These are phyloP conservation scores for Aphanocladium album DNA, from an alignment of 2,329 filamentous ascomycete species.

Conservation along the genomic window DNA sequence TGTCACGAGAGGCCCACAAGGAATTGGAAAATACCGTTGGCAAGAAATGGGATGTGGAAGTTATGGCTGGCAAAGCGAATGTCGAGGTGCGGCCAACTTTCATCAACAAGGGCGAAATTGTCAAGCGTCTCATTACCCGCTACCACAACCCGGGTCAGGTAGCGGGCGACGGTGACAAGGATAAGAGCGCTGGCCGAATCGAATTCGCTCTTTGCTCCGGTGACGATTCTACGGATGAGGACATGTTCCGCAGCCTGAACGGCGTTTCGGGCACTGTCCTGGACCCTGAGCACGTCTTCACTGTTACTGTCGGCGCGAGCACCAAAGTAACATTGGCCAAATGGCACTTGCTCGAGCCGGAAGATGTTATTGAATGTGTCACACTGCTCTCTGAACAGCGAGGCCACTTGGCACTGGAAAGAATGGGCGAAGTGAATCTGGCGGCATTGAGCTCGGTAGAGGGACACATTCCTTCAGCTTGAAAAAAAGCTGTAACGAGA, in stretches of 20 bases:
- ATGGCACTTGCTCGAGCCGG: slow-evolving; percentile 84
- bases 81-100: slow-evolving; percentile 94
- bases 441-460: slow-evolving; percentile 50
- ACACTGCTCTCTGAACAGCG: slow-evolving; percentile 49
- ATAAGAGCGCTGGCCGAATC: slow-evolving; percentile 45
- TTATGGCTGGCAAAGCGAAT: slow-evolving; percentile 96
- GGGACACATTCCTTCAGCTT: slow-evolving; percentile 40
- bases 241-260: slow-evolving; percentile 84
- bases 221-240: slow-evolving; percentile 96
- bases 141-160: slow-evolving; percentile 53
- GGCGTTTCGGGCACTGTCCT: slow-evolving; percentile 49
- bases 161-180: slow-evolving; percentile 37
- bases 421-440: slow-evolving; percentile 49
- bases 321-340: slow-evolving; percentile 86
- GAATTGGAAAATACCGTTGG: slow-evolving; percentile 72
- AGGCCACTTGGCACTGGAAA: slow-evolving; percentile 30
- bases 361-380: slow-evolving; percentile 73
- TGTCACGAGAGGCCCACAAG: slow-evolving; percentile 75
- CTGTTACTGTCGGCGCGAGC: slow-evolving; percentile 85
- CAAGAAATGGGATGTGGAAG: slow-evolving; percentile 83
- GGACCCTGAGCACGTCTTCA: slow-evolving; percentile 66
- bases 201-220: slow-evolving; percentile 89
- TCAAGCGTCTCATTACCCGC: slow-evolving; percentile 70
- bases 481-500: background rate
- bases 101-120: slow-evolving; percentile 97